Conservation (phyloP, 352 stramenopile species). For the Albugo laibachii region DNA sequence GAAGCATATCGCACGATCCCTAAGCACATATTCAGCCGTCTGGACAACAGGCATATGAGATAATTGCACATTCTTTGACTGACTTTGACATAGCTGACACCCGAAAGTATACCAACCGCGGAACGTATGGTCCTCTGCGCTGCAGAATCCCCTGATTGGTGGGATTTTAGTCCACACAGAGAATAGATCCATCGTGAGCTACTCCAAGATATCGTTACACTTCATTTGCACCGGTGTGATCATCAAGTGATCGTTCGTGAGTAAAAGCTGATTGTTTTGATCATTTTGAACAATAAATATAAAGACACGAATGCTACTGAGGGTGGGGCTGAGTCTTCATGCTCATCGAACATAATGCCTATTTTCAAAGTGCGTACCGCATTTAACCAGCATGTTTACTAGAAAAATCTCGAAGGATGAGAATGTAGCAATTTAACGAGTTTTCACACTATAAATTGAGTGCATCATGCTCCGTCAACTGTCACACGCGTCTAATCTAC, state of each 20-base stretch:
- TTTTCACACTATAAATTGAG: too few species aligned
- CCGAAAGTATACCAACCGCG: conserved; percentile 85
- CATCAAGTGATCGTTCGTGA: conserved; percentile 67
- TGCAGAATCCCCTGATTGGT: conserved; percentile 85
- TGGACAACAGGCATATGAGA: conserved; percentile 79
- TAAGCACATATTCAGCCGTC: conserved; percentile 82
- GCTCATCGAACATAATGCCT: too few species aligned
- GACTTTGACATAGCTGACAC: conserved; percentile 77
- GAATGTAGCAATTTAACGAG: too few species aligned
- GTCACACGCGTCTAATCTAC: too few species aligned
- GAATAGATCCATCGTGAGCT: conserved; percentile 82
- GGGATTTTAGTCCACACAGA: conserved; percentile 85
- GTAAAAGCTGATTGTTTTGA: conserved; percentile 83
- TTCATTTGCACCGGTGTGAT: conserved; percentile 84
- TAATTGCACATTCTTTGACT: conserved; percentile 76
- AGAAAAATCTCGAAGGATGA: too few species aligned
- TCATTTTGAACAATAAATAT: too few species aligned
- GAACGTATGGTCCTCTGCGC: conserved; percentile 85
- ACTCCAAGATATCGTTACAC: conserved; percentile 77
- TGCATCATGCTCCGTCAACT: too few species aligned
- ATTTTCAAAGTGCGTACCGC: too few species aligned
- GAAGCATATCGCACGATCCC: conserved; percentile 81
- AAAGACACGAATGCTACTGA: too few species aligned
- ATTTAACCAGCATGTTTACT: too few species aligned
- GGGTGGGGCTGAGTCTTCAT: too few species aligned